Evolutionary conservation across 1,139 yeast species (phyloP).

Genomic region (Pichia sp.): DNA sequence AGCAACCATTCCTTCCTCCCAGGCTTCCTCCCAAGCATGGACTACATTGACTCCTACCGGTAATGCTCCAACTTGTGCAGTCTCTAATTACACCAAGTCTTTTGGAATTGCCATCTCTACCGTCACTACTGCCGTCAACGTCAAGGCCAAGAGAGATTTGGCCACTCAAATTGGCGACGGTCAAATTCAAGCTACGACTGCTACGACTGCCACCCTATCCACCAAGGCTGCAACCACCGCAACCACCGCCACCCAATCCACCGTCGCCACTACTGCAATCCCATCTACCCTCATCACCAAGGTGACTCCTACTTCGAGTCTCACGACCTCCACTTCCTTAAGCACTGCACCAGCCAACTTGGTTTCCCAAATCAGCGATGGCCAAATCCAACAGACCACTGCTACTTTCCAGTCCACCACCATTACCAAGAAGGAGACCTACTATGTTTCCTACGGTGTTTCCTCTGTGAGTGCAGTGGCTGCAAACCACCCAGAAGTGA

Average conservation of each 20-base stretch:
- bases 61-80: constrained; percentile 48
- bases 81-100: constrained; percentile 48
- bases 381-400: constrained; percentile 36
- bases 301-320: constrained; percentile 24
- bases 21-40: constrained; percentile 70
- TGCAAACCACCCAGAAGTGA: constrained; percentile 22
- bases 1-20: constrained; percentile 63
- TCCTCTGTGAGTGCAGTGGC: constrained; percentile 31
- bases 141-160: constrained; percentile 30
- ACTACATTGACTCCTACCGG: constrained; percentile 64
- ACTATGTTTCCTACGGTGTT: constrained; percentile 32
- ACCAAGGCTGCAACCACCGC: no score
- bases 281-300: constrained; percentile 43
- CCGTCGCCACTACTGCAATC: constrained; percentile 41
- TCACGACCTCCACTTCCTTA: background rate
- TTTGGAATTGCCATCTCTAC: constrained; percentile 70
- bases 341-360: background rate
- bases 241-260: constrained; percentile 41
- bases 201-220: constrained; percentile 26
- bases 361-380: constrained; percentile 30
- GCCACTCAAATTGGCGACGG: constrained; percentile 33
- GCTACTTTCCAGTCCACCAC: constrained; percentile 33
- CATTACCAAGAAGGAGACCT: constrained; percentile 27
- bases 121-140: constrained; percentile 36
- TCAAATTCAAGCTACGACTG: constrained; percentile 35